phyloP scores from a whole-genome alignment of 495 filamentous ascomycete species.

The Rhizodiscina lignyota region DNA sequence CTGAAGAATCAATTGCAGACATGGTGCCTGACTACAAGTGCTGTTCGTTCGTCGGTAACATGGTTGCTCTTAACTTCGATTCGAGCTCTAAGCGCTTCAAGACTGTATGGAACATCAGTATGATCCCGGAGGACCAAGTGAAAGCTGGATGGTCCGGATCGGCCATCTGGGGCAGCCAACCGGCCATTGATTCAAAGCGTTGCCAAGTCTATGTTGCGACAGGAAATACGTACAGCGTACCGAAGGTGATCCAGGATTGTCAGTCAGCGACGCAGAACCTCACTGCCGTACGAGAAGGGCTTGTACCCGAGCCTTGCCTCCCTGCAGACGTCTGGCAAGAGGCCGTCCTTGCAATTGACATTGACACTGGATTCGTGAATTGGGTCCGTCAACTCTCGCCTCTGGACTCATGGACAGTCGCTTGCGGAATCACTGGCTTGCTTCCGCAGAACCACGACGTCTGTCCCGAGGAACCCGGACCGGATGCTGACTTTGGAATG shows the following conservation, averaged over 20 bases:
- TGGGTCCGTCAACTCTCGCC: conserved; percentile 16
- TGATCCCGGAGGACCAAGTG: conserved; percentile 10
- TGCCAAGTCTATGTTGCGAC: conserved; percentile 25
- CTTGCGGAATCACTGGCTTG: no score
- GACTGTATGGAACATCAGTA: conserved; percentile 16
- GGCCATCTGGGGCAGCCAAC: conserved; percentile 25
- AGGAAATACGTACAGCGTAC: conserved; percentile 19
- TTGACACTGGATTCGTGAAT: conserved; percentile 14
- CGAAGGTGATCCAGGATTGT: conserved; percentile 12
- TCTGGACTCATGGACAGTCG: conserved; percentile 17
- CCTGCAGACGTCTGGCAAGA: conserved; percentile 19
- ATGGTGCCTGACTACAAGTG: conserved; percentile 15
- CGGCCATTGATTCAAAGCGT: conserved; percentile 19
- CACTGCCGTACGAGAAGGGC: no score
- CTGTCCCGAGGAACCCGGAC: conserved; percentile 21
- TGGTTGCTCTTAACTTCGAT: conserved; percentile 15
- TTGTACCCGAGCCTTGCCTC: no score
- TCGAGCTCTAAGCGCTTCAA: conserved; percentile 7
- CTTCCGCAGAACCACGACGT: conserved; percentile 8
- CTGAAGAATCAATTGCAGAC: conserved; percentile 12
- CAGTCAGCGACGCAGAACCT: conserved; percentile 5
- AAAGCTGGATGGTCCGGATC: conserved; percentile 23
- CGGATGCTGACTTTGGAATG: conserved; percentile 27
- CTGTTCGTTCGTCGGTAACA: conserved; percentile 23
- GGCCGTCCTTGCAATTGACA: conserved; percentile 19